Base-by-base conservation (phyloP, 768 basidiomycete genomes). In the Calocybe indica region DNA sequence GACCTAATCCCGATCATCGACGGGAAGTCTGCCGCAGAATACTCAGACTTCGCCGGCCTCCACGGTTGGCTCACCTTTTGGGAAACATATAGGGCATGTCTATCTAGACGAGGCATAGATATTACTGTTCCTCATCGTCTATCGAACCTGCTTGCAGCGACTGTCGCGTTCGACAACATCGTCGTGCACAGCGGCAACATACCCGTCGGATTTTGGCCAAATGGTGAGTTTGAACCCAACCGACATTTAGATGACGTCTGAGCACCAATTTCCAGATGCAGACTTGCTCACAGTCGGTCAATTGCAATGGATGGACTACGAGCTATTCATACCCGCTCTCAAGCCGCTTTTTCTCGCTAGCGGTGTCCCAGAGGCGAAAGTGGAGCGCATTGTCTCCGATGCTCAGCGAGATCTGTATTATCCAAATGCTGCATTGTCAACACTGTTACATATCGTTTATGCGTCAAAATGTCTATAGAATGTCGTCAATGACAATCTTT, bases 271-370 rank as follows among this genome's bases (percentile, higher is more conserved):
- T 42, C 13, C 42, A 85, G 84, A 85, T 61, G 69, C 72, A 6
- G 65, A 74, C 45, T 69, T 76, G 33, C 71, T 85, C 33, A 83
- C 80, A 15, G 74, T 83, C 42, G 84, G 82, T 6, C 82, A 86
- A 55, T 63, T 86, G 14, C 81, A 83, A 36, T 86, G 85, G 85
- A 79, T 85, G 80, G 77, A 79, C 51, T 80, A 78, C 55, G 85
- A 86, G 53, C 69, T 78, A 15, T 71, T 85, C 51, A 67, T 86
- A 34, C 81, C 81, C 31, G 80, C 82, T 4, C 61, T 86, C 51
- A 76, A 74, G 45, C 81, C 82, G 10, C 67, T 83, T 36, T 76
- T 85, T 58, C 61, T 83, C 41, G 68, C 70, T 37, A 63, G 69
- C 40, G 80, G 76, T 5, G 64, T 83, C 45, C 66, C 75, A 22